phyloP scores from a whole-genome alignment of 345 rosid species.

The Heritiera littoralis region DNA sequence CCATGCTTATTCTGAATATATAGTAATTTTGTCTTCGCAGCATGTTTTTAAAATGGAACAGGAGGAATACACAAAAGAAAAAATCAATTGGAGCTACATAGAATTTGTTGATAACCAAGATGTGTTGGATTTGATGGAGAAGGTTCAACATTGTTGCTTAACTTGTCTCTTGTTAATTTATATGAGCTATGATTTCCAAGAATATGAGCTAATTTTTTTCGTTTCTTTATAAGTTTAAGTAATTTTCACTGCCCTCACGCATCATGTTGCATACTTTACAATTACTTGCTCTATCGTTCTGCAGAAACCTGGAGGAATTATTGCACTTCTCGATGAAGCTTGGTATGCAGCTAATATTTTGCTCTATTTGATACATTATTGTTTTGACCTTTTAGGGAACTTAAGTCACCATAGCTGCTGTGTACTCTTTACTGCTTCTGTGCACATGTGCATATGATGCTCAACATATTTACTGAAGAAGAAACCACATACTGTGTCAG shows the following conservation, averaged over 20 bases:
- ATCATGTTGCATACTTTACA: conserved; percentile 14
- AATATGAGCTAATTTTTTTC: neutral
- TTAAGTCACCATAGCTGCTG: neutral
- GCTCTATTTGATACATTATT: conserved; percentile 22
- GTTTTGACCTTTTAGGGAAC: conserved; percentile 16
- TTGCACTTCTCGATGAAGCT: conserved; percentile 98
- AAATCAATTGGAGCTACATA: conserved; percentile 99
- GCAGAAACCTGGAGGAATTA: conserved; percentile 99
- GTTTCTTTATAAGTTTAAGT: neutral
- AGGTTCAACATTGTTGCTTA: conserved; percentile 46
- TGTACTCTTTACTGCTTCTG: neutral
- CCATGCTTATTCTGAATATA: conserved; percentile 23
- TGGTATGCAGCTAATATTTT: conserved; percentile 57
- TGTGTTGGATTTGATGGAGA: conserved; percentile 96
- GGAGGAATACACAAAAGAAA: conserved; percentile 97
- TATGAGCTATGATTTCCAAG: conserved; percentile 15
- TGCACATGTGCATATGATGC: conserved; percentile 7
- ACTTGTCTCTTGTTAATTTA: conserved; percentile 18
- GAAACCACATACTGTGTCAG: conserved; percentile 9
- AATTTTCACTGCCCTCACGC: neutral
- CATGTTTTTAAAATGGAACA: conserved; percentile 99
- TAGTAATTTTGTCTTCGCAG: conserved; percentile 47
- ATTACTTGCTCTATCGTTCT: conserved; percentile 28
- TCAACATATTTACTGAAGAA: conserved; percentile 11
- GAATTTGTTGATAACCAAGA: conserved; percentile 99